Conservation (phyloP, 108 stramenopile genomes). For the Nitzschia putrida region DNA sequence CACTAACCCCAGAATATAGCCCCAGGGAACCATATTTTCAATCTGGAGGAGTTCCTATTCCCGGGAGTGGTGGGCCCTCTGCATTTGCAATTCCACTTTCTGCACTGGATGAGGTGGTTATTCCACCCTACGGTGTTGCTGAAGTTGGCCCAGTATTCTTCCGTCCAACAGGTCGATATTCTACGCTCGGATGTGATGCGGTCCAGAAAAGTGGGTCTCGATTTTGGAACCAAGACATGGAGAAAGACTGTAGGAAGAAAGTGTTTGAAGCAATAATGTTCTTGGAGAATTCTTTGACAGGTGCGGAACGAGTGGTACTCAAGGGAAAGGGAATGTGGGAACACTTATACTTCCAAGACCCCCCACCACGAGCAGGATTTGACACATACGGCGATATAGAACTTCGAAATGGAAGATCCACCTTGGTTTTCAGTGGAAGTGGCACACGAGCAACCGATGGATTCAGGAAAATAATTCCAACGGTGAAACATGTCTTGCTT, state of each 20-base stretch:
- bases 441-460: constrained; percentile 1
- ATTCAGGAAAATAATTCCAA: constrained; percentile 20
- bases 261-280: constrained; percentile 59
- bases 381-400: constrained; percentile 68
- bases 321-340: constrained; percentile 64
- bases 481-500: constrained; percentile 63
- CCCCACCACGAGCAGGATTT: constrained; percentile 28
- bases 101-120: constrained; percentile 62
- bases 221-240: constrained; percentile 9
- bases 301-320: constrained; percentile 67
- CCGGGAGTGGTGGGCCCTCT: constrained; percentile 40
- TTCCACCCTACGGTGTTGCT: constrained; percentile 71
- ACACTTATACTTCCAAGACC: constrained; percentile 67
- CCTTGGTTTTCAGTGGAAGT: constrained; percentile 69
- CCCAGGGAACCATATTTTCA: constrained; percentile 27
- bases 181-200: constrained; percentile 35
- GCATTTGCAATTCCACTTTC: constrained; percentile 68
- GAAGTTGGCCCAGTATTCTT: constrained; percentile 78
- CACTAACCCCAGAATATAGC: constrained; percentile 2
- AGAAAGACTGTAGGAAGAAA: constrained; percentile 29
- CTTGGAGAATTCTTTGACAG: constrained; percentile 83
- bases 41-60: constrained; percentile 33
- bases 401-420: constrained; percentile 61
- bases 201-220: constrained; percentile 20
- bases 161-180: constrained; percentile 63